Base-by-base conservation (phyloP, 352 stramenopile species). In the Pythium biforme region DNA sequence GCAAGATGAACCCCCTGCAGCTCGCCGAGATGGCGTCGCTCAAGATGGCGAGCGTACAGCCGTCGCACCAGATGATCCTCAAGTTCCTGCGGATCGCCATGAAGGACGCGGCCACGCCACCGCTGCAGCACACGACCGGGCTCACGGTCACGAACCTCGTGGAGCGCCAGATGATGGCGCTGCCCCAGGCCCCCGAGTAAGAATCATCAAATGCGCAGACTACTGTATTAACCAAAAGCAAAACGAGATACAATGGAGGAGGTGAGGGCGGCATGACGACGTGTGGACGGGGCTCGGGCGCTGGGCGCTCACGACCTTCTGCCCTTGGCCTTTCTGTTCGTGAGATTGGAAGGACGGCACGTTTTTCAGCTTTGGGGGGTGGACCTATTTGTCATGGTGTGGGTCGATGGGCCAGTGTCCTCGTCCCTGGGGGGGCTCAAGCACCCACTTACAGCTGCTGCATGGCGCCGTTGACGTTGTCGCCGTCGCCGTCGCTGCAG, bases 11-110 rank as follows among this genome's bases (percentile, higher is more conserved):
- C 40, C 72, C 84, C 25, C 64, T 93, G 27, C 84, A 93, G 37
- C 53, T 92, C 8, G 78, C 78, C 0, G 84, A 93, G 51, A 91
- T 90, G 74, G 84, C 80, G 22, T 88, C 75, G 48, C 77, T 93
- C 31, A 86, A 85, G 57, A 61, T 90, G n/a, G 65, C 73, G 15
- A 94, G 77, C 64, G 81, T 90, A 39, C 81, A 90, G 59, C 84
- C 84, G n/a, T 88, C 81, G 20, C 84, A 94, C 48, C 82, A 91
- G 46, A 89, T 94, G 79, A 89, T 94, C 69, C 80, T 88, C 58
- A 89, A 90, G 59, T 91, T 88, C 55, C 56, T 94, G n/a, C 82
- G 84, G 39, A 79, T 83, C 25, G 72, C 81, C 29, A 94, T 94
- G 84, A 88, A 89, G 23, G 70, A 88, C 47, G 58, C 77, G 23